phyloP scores from a whole-genome alignment of 345 rosid species.

The Eucalyptus curtisii region DNA sequence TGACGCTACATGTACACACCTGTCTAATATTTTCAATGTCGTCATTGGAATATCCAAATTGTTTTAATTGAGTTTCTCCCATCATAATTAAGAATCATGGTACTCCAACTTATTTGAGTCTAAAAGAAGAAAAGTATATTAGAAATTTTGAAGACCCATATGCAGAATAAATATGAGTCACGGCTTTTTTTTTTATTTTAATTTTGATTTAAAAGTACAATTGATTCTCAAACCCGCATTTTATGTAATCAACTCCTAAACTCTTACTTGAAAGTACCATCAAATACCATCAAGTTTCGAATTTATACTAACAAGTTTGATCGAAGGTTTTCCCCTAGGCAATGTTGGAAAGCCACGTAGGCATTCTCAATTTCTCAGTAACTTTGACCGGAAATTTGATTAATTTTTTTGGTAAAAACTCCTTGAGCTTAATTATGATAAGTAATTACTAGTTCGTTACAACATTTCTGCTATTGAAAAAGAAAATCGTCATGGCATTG shows the following conservation, averaged over 20 bases:
- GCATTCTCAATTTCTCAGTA: neutral
- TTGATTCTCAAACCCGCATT: neutral
- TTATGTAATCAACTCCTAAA: neutral
- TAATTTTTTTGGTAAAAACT: neutral
- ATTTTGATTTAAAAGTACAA: neutral
- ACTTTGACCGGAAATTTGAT: neutral
- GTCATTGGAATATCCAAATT: neutral
- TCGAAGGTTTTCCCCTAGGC: neutral
- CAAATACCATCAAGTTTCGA: neutral
- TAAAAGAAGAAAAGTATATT: neutral
- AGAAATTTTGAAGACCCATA: neutral
- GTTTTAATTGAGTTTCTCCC: neutral
- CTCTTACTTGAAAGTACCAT: neutral
- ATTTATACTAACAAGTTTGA: neutral
- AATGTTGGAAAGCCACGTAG: neutral
- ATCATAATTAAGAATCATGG: neutral
- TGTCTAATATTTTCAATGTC: neutral
- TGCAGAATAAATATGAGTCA: neutral
- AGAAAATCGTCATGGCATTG: neutral
- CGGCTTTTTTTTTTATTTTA: neutral
- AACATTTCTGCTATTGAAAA: neutral
- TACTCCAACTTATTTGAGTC: neutral
- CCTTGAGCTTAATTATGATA: neutral
- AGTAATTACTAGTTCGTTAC: neutral
- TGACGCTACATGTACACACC: neutral